Percentiles rank a stretch among this genome's conserved stretches.
Evolutionary conservation across 2,329 filamentous ascomycete genomes (phyloP).

Genomic region (Pezicula neosporulosa): DNA sequence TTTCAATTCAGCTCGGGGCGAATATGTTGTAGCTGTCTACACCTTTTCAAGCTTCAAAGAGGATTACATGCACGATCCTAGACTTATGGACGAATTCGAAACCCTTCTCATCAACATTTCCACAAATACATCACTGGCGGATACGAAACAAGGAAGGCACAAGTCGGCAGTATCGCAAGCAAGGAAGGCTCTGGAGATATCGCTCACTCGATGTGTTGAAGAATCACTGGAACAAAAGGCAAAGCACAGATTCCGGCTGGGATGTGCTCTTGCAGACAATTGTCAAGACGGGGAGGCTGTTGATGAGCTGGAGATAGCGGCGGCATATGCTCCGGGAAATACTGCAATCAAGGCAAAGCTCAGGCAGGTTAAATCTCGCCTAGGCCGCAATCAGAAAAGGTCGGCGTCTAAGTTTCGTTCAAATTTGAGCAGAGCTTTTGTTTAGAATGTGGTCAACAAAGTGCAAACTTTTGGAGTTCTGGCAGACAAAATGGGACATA

Average conservation of each 20-base stretch:
- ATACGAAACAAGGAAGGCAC: neutral
- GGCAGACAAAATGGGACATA: too few species aligned
- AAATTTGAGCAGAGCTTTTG: neutral
- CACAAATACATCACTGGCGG: neutral
- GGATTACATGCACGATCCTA: neutral
- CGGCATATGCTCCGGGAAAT: neutral
- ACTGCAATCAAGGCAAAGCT: neutral
- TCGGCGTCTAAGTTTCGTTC: neutral
- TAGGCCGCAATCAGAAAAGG: neutral
- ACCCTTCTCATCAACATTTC: conserved; percentile 1
- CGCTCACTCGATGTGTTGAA: neutral
- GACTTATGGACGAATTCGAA: neutral
- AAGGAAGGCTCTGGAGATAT: neutral
- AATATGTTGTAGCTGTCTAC: neutral
- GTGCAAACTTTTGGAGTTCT: neutral
- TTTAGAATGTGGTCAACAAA: neutral
- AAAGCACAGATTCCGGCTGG: neutral
- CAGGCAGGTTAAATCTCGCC: neutral
- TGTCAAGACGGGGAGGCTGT: neutral
- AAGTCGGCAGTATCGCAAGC: neutral
- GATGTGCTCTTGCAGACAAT: neutral
- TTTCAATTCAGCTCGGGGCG: neutral
- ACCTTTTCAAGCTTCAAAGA: neutral
- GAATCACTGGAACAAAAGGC: neutral
- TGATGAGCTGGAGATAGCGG: neutral